Evolutionary conservation across 2,329 filamentous ascomycete genomes (phyloP).

Genomic region (Aspergillus piperis): DNA sequence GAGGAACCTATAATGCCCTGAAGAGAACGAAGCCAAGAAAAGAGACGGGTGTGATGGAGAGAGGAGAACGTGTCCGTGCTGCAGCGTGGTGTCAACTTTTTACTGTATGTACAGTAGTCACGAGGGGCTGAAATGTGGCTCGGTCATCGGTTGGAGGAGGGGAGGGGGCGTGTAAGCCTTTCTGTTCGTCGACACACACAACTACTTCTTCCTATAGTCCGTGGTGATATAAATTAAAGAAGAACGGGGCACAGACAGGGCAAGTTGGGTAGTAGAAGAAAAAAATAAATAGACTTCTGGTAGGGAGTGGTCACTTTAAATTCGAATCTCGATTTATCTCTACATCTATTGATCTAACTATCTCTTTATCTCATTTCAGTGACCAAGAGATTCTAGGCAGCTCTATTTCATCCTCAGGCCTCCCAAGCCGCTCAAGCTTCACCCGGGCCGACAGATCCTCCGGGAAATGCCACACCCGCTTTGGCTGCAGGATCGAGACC

Average conservation of each 20-base stretch:
- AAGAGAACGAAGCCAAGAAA: conserved; percentile 19
- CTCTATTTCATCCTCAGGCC: conserved; percentile 1
- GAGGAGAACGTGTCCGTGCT: conserved; percentile 18
- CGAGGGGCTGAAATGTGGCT: conserved; percentile 11
- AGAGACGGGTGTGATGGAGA: conserved; percentile 11
- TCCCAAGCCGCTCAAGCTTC: conserved; percentile 9
- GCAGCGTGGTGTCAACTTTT: conserved; percentile 16
- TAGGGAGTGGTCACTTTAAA: too few relatives aligned
- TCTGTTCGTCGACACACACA: background rate
- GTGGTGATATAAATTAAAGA: conserved; percentile 1
- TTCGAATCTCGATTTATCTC: too few relatives aligned
- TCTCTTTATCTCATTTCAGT: background rate
- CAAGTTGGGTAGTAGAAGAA: background rate
- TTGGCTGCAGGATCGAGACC: conserved; percentile 26
- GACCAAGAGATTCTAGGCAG: background rate
- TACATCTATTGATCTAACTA: too few relatives aligned
- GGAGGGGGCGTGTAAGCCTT: background rate
- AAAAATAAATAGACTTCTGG: background rate
- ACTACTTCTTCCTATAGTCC: background rate
- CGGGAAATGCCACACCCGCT: conserved; percentile 17
- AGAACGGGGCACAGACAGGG: background rate
- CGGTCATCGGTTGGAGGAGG: conserved; percentile 13
- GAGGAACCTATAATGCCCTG: conserved; percentile 15
- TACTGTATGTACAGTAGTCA: conserved; percentile 13
- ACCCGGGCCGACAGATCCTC: conserved; percentile 22